phyloP scores from a whole-genome alignment of 306 rosid genomes.

The Cicer arietinum region DNA sequence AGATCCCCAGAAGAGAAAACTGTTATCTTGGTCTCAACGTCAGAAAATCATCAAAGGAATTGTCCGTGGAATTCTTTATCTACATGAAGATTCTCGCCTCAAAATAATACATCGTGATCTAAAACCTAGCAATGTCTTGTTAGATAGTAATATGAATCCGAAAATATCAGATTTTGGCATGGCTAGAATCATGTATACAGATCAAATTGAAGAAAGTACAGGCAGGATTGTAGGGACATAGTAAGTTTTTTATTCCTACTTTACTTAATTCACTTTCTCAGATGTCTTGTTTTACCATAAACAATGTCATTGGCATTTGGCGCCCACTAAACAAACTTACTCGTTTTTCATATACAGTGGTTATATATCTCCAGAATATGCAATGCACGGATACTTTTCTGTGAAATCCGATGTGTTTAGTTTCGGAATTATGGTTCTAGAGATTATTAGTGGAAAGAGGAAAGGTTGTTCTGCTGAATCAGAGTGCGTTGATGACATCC shows the following conservation, averaged over 20 bases:
- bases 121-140: constrained; percentile 50
- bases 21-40: constrained; percentile 44
- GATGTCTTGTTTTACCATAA: background rate
- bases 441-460: constrained; percentile 48
- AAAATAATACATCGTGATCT: constrained; percentile 58
- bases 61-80: constrained; percentile 49
- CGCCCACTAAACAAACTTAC: background rate
- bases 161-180: constrained; percentile 61
- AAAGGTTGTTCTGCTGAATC: constrained; percentile 35
- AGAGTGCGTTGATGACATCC: constrained; percentile 37
- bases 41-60: constrained; percentile 46
- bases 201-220: constrained; percentile 42
- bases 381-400: constrained; percentile 50
- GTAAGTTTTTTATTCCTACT: constrained; percentile 37
- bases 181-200: constrained; percentile 43
- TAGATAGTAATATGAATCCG: constrained; percentile 46
- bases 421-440: constrained; percentile 50
- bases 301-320: background rate
- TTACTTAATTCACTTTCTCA: background rate
- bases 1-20: constrained; percentile 37
- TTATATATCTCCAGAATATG: constrained; percentile 55
- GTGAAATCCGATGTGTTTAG: constrained; percentile 51
- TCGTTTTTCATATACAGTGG: constrained; percentile 42
- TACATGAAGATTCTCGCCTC: constrained; percentile 51
- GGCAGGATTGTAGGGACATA: constrained; percentile 51